Evolutionary conservation across 2,329 filamentous ascomycete species (phyloP).

Genomic region (Cercospora beticola): DNA sequence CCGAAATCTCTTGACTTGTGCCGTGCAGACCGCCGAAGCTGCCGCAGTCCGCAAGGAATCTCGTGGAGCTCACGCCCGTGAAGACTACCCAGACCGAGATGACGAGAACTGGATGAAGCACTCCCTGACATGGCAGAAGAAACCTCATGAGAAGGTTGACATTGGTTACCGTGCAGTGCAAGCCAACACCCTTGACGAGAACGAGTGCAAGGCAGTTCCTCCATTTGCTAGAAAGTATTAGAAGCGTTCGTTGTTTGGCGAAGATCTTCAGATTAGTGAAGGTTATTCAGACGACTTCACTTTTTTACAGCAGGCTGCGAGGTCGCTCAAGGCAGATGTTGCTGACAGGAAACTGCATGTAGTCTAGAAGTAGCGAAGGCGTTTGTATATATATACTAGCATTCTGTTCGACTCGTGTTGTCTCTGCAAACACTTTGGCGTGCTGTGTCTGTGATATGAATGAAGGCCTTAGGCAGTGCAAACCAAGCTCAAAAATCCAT

Average conservation of each 20-base stretch:
- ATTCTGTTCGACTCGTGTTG: background rate
- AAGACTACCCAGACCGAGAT: conserved; percentile 94
- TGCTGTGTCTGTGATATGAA: too few species aligned
- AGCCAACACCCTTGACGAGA: conserved; percentile 82
- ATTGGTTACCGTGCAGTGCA: conserved; percentile 83
- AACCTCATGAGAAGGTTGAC: conserved; percentile 82
- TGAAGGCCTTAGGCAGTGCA: background rate
- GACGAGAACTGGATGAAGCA: conserved; percentile 99
- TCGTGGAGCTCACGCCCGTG: conserved; percentile 92
- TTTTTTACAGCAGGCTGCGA: background rate
- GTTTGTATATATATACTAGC: conserved; percentile 26
- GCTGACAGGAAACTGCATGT: conserved; percentile 10
- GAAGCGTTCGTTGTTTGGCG: conserved; percentile 24
- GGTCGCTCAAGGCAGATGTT: background rate
- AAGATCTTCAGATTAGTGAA: conserved; percentile 6
- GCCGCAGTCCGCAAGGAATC: conserved; percentile 96
- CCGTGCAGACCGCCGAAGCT: conserved; percentile 85
- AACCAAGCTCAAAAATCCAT: background rate
- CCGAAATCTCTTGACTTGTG: conserved; percentile 93
- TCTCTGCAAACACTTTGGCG: too few species aligned
- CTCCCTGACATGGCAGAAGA: conserved; percentile 92
- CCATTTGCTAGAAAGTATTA: conserved; percentile 96
- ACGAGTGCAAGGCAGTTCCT: conserved; percentile 92
- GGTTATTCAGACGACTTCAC: conserved; percentile 6
- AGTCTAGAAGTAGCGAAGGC: conserved; percentile 24